Conservation (phyloP, 148 eudicot species). For the Vaccinium corymbosum region DNA sequence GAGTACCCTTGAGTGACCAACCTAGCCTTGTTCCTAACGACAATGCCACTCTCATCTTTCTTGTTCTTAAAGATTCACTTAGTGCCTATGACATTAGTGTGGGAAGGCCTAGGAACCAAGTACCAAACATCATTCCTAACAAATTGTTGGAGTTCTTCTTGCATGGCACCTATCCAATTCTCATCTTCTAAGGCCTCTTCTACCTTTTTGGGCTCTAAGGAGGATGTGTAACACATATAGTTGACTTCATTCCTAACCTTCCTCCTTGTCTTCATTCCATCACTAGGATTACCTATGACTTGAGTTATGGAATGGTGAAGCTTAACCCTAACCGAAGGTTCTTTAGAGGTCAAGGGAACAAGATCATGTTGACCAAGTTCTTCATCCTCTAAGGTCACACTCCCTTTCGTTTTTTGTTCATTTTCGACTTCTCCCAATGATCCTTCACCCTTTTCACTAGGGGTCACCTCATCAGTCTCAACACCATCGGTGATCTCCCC, state of each 20-base stretch:
- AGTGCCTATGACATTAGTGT: neutral
- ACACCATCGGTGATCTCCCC: no score
- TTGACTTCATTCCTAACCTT: neutral
- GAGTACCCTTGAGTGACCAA: no score
- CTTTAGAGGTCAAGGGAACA: neutral
- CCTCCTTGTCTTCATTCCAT: neutral
- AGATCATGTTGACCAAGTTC: neutral
- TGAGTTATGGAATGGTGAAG: neutral
- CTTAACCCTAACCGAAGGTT: neutral
- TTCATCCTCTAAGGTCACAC: neutral
- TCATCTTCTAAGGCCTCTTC: neutral
- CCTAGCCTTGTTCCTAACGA: no score
- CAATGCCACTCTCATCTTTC: no score
- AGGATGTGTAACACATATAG: neutral
- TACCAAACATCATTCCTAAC: neutral
- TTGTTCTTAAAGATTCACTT: neutral
- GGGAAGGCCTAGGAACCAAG: neutral
- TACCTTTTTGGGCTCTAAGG: neutral
- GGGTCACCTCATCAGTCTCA: no score
- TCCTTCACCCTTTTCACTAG: no score
- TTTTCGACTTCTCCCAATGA: no score
- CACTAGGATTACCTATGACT: neutral
- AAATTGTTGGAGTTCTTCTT: neutral
- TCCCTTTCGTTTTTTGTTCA: accelerated
- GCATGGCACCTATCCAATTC: neutral